Evolutionary conservation across 106 monocot genomes (phyloP).

Genomic region (Xerophyta viscosa): DNA sequence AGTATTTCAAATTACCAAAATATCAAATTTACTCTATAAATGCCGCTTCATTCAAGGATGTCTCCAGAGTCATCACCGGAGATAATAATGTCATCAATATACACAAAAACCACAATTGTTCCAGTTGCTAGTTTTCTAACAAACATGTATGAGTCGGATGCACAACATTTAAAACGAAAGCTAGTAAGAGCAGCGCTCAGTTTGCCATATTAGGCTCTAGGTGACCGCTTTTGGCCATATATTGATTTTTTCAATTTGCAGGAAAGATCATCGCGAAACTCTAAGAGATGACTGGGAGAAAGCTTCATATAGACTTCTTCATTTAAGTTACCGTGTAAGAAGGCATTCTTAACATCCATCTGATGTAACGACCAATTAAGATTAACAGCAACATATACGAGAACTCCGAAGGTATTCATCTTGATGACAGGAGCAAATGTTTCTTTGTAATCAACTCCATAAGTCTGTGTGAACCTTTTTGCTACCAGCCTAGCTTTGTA

Average conservation of each 20-base stretch:
- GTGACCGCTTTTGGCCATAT: slow-evolving; percentile 24
- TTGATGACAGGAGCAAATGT: slow-evolving; percentile 8
- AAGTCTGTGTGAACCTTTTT: slow-evolving; percentile 1
- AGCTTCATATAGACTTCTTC: slow-evolving; percentile 20
- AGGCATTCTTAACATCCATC: slow-evolving; percentile 11
- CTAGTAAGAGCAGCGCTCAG: slow-evolving; percentile 1
- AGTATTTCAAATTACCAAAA: neutral
- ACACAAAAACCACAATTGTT: slow-evolving; percentile 1
- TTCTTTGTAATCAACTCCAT: slow-evolving; percentile 4
- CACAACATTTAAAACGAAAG: neutral
- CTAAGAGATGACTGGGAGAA: neutral
- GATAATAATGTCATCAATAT: slow-evolving; percentile 18
- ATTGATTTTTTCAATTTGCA: slow-evolving; percentile 14
- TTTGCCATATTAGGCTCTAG: slow-evolving; percentile 10
- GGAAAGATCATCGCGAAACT: neutral
- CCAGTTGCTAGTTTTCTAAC: neutral
- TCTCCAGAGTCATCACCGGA: slow-evolving; percentile 1
- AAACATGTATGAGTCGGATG: slow-evolving; percentile 9
- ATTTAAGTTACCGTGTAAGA: slow-evolving; percentile 2
- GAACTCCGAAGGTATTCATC: neutral
- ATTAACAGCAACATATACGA: slow-evolving; percentile 5
- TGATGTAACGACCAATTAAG: slow-evolving; percentile 3
- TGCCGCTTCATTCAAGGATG: neutral
- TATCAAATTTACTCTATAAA: neutral
- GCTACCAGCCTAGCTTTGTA: slow-evolving; percentile 6